Base-by-base conservation (phyloP, 257 asterid species). In the Solanum phureja region DNA sequence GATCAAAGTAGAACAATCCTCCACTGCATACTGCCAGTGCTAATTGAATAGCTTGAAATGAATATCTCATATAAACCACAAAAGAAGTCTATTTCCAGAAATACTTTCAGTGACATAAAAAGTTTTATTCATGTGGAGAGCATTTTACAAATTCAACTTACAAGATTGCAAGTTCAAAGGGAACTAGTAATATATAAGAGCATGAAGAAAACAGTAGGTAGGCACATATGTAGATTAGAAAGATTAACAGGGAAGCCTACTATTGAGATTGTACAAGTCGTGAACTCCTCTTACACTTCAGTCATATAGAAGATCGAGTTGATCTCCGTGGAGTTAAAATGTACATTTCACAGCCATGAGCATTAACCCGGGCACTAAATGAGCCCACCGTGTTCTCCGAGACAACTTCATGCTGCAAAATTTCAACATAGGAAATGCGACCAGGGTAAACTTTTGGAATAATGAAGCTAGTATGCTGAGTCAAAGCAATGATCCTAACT, bases 291-390 rank as follows among this genome's bases (percentile, higher is more conserved):
- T 40, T 35, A 34, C 14, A 46, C 33, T 58, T 82, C 58, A 83
- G 83, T 91, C 88, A 93, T 62, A 74, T 66, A 21, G 90, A 85
- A 6, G 95, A 86, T 64, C 3, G 91, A 86, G 90, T 34, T 60
- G 11, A 71, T 1, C 87, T 24, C 21, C 81, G 86, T 2, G 95
- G 98, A 77, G 93, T 89, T 89, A 97, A 92, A 69, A 94, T 90
- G 90, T 94, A 97, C 93, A 95, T 93, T 86, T 93, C 95, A 83
- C 95, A 93, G 37, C 93, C 93, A 83, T 97, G 99, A 64, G 93
- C 91, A 34, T 91, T 94, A 31, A 95, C 93, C 72, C 84, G 89
- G 52, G 93, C 92, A 58, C 96, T 91, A 88, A 93, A 93, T n/a
- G 96, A 93, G 37, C 93, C 93, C 89, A 87, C 93, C 7, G 82